Conservation (phyloP, 768 basidiomycete genomes). For the Psilocybe azurescens region DNA sequence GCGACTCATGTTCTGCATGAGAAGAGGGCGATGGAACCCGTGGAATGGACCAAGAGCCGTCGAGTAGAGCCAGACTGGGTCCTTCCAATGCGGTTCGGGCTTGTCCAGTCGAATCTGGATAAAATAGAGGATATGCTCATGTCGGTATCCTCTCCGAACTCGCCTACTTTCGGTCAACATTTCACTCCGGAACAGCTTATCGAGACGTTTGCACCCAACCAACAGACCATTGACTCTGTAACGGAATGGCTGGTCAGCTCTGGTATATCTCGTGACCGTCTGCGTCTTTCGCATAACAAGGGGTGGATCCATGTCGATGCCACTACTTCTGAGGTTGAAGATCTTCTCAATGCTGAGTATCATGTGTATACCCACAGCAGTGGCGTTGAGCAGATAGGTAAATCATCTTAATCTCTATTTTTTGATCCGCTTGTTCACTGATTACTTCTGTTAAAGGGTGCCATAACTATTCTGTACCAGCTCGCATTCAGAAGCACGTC, state of each 20-base stretch:
- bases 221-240: conserved; percentile 45
- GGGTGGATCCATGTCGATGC: conserved; percentile 48
- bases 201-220: conserved; percentile 28
- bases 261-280: conserved; percentile 43
- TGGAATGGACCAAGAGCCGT: conserved; percentile 29
- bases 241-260: conserved; percentile 47
- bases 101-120: conserved; percentile 50
- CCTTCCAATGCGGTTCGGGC: conserved; percentile 55
- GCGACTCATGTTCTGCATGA: conserved; percentile 35
- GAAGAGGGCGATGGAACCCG: conserved; percentile 31
- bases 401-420: conserved; percentile 11
- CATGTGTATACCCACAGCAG: conserved; percentile 47
- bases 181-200: conserved; percentile 48
- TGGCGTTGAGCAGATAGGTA: conserved; percentile 45
- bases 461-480: conserved; percentile 43
- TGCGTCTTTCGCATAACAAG: conserved; percentile 42
- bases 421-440: neutral
- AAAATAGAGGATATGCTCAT: conserved; percentile 49
- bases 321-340: conserved; percentile 45
- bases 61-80: conserved; percentile 30
- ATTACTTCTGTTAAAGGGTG: conserved; percentile 32
- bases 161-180: conserved; percentile 53
- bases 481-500: conserved; percentile 42
- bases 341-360: conserved; percentile 49
- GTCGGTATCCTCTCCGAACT: conserved; percentile 53